A percentile compares a stretch with the other conserved stretches of the same genome.
These are phyloP conservation scores for Beauveria varroae DNA, from an alignment of 2,329 filamentous ascomycete genomes.

Conservation along the genomic window DNA sequence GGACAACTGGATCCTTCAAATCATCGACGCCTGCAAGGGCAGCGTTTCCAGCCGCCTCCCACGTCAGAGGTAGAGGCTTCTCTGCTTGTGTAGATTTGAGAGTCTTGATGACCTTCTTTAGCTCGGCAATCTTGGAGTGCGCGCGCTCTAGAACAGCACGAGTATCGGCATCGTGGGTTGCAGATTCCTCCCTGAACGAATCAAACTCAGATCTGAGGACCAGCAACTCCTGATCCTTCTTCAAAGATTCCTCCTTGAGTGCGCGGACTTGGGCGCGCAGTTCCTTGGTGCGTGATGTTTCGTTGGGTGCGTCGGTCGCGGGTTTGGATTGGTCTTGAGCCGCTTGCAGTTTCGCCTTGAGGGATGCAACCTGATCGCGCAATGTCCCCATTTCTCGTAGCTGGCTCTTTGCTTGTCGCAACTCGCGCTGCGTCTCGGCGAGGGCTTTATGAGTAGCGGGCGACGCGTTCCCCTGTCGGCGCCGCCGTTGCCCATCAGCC, in stretches of 20 bases:
- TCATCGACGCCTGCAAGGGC: not conserved
- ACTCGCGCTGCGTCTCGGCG: slow-evolving; percentile 45
- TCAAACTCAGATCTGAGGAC: slow-evolving; percentile 46
- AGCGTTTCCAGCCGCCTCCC: slow-evolving; percentile 20
- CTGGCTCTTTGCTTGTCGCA: slow-evolving; percentile 47
- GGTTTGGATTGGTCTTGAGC: slow-evolving; percentile 32
- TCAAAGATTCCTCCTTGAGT: slow-evolving; percentile 34
- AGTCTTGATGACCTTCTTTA: slow-evolving; percentile 45
- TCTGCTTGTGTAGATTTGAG: slow-evolving; percentile 28
- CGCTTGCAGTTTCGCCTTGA: slow-evolving; percentile 39
- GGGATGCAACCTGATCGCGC: slow-evolving; percentile 43
- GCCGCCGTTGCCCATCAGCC: slow-evolving; percentile 24
- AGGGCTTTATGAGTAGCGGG: slow-evolving; percentile 44
- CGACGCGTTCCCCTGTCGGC: slow-evolving; percentile 34
- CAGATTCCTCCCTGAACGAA: slow-evolving; percentile 44
- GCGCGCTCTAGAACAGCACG: slow-evolving; percentile 48
- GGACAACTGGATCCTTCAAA: not conserved
- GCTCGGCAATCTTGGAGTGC: slow-evolving; percentile 47
- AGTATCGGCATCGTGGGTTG: slow-evolving; percentile 46
- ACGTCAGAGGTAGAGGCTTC: slow-evolving; percentile 21
- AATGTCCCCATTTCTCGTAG: slow-evolving; percentile 43
- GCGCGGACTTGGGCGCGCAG: slow-evolving; percentile 36
- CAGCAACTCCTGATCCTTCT: slow-evolving; percentile 43
- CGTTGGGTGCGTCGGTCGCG: slow-evolving; percentile 21
- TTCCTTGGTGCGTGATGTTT: slow-evolving; percentile 25